Conservation (phyloP, 1,284 basidiomycete species). For the Puccinia polysora region DNA sequence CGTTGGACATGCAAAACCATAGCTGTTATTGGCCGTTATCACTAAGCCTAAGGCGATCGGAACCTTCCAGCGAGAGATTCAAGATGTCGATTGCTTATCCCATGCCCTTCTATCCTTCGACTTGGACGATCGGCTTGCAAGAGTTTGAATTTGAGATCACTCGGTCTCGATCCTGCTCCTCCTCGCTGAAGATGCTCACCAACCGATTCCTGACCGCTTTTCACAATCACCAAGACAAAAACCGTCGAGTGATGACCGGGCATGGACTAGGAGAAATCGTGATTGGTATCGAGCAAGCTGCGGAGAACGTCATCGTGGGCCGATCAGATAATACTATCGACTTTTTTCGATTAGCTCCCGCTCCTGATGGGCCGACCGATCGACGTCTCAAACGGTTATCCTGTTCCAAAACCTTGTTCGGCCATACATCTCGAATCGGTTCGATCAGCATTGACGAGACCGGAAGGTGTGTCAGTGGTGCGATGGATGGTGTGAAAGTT, state of each 20-base stretch:
- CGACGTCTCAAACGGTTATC: background rate
- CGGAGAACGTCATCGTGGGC: conserved; percentile 24
- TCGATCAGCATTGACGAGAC: conserved; percentile 8
- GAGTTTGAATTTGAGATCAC: conserved; percentile 33
- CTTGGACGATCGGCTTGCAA: conserved; percentile 41
- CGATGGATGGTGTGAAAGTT: conserved; percentile 26
- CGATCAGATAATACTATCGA: conserved; percentile 35
- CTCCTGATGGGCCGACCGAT: background rate
- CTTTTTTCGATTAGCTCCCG: conserved; percentile 9
- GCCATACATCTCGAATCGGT: conserved; percentile 20
- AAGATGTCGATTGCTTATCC: conserved; percentile 25
- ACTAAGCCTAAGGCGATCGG: background rate
- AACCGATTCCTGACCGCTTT: conserved; percentile 27
- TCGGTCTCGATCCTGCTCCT: background rate
- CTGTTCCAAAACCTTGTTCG: conserved; percentile 21
- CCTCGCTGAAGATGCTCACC: background rate
- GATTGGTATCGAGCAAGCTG: conserved; percentile 32
- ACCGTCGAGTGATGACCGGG: conserved; percentile 4
- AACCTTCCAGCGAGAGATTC: conserved; percentile 3
- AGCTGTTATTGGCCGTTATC: conserved; percentile 37
- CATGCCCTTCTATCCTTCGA: conserved; percentile 35
- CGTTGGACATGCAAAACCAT: conserved; percentile 22
- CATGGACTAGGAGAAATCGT: conserved; percentile 4
- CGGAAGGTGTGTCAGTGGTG: conserved; percentile 33
- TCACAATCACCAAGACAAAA: conserved; percentile 11